Conservation (phyloP, 2,329 filamentous ascomycete genomes). For the Ceratocystis alfenasii region DNA sequence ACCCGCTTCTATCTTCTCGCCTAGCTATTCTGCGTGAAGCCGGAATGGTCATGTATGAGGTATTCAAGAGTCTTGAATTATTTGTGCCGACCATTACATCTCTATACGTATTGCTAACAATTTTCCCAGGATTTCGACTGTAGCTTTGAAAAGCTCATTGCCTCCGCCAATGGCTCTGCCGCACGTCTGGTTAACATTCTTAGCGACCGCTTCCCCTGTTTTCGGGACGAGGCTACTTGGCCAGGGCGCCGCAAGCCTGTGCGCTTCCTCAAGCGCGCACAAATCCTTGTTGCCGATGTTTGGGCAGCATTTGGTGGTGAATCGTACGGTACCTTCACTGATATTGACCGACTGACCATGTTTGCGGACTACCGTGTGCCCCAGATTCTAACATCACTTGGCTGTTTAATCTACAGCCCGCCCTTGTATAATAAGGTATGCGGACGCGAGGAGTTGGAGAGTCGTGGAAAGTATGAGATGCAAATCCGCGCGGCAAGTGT, state of each 20-base stretch:
- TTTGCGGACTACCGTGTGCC: conserved; percentile 97
- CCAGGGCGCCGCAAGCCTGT: conserved; percentile 58
- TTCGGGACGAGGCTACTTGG: conserved; percentile 68
- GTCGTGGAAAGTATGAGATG: conserved; percentile 67
- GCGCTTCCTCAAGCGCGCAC: conserved; percentile 81
- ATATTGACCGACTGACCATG: conserved; percentile 95
- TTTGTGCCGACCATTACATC: neutral
- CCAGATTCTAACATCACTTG: conserved; percentile 75
- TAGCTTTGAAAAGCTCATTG: conserved; percentile 60
- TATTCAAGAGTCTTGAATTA: conserved; percentile 29
- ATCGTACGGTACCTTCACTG: conserved; percentile 66
- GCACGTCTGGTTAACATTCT: conserved; percentile 76
- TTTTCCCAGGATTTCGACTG: conserved; percentile 56
- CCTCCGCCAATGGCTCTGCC: conserved; percentile 64
- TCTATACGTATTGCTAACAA: neutral
- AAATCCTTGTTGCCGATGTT: conserved; percentile 89
- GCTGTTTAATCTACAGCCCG: conserved; percentile 75
- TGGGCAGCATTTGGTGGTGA: conserved; percentile 91
- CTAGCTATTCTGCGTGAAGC: conserved; percentile 72
- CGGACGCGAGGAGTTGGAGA: conserved; percentile 50
- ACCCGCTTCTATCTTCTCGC: conserved; percentile 70
- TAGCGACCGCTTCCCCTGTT: conserved; percentile 69
- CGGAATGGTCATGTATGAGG: conserved; percentile 65
- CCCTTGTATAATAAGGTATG: conserved; percentile 60
- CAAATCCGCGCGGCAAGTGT: conserved; percentile 87